Conservation (phyloP, 768 basidiomycete species). For the Daedaleopsis nitida region DNA sequence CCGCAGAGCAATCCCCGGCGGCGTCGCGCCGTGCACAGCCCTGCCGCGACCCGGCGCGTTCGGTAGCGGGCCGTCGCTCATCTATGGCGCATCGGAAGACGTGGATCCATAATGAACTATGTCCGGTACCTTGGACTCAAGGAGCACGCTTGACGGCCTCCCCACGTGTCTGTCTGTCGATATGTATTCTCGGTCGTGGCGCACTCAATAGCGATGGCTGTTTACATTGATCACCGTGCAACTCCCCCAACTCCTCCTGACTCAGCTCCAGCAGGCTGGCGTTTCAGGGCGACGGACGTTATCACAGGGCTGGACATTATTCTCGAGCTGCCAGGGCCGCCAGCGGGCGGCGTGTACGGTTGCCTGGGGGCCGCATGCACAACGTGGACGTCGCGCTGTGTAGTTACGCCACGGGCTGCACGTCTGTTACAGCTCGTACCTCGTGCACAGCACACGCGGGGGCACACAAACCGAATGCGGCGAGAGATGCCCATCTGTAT, state of each 20-base stretch:
- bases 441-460: background rate
- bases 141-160: too few relatives aligned
- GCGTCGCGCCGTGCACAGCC: constrained; percentile 13
- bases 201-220: too few relatives aligned
- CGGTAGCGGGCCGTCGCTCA: background rate
- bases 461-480: background rate
- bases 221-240: too few relatives aligned
- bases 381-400: background rate
- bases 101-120: background rate
- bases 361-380: background rate
- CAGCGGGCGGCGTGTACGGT: background rate
- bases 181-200: too few relatives aligned
- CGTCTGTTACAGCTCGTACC: background rate
- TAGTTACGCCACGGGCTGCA: background rate
- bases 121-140: too few relatives aligned
- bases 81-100: background rate
- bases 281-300: too few relatives aligned
- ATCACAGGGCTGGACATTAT: too few relatives aligned
- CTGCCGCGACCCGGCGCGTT: background rate
- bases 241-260: too few relatives aligned
- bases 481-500: background rate
- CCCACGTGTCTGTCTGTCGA: too few relatives aligned
- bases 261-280: too few relatives aligned
- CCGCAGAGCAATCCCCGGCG: constrained; percentile 2
- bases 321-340: too few relatives aligned